A percentile compares a stretch with the other conserved stretches of the same genome.
These are phyloP conservation scores for Sanghuangporus weigelae DNA, from an alignment of 1,284 basidiomycete species.

Conservation along the genomic window DNA sequence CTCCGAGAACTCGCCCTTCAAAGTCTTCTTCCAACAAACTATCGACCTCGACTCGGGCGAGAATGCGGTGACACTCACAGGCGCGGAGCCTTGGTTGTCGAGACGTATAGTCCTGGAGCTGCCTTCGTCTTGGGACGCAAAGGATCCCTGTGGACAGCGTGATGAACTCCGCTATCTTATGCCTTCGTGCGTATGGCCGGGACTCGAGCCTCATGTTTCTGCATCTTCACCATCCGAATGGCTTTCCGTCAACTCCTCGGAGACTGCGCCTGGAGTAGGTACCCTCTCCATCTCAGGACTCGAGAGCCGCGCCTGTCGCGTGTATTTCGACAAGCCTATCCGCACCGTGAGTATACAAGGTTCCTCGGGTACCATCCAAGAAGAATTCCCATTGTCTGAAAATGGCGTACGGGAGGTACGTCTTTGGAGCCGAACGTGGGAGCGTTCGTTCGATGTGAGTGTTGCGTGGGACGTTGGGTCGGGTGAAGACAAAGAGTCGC, in stretches of 20 bases:
- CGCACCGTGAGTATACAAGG: slow-evolving; percentile 33
- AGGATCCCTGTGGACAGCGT: slow-evolving; percentile 21
- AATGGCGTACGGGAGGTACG: slow-evolving; percentile 41
- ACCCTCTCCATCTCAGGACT: slow-evolving; percentile 41
- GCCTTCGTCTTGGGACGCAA: slow-evolving; percentile 42
- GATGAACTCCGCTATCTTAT: slow-evolving; percentile 19
- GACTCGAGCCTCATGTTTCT: slow-evolving; percentile 21
- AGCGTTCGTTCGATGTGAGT: slow-evolving; percentile 50
- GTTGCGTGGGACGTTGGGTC: slow-evolving; percentile 34
- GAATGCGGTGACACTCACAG: slow-evolving; percentile 40
- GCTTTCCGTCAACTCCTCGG: slow-evolving; percentile 27
- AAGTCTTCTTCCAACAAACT: slow-evolving; percentile 62
- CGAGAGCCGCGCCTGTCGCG: slow-evolving; percentile 59
- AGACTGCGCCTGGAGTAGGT: slow-evolving; percentile 37
- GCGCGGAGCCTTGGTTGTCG: slow-evolving; percentile 40
- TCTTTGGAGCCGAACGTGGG: slow-evolving; percentile 71
- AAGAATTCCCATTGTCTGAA: slow-evolving; percentile 37
- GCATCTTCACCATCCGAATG: slow-evolving; percentile 21
- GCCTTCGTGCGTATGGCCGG: slow-evolving; percentile 34
- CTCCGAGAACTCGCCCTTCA: slow-evolving; percentile 51
- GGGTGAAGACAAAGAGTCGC: slow-evolving; percentile 14
- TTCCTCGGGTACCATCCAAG: slow-evolving; percentile 33
- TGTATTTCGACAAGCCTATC: slow-evolving; percentile 50
- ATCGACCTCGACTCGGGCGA: slow-evolving; percentile 37
- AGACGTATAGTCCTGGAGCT: slow-evolving; percentile 41